These are phyloP conservation scores for Vaucheria bursata DNA, from an alignment of 352 stramenopile species.

Conservation along the genomic window DNA sequence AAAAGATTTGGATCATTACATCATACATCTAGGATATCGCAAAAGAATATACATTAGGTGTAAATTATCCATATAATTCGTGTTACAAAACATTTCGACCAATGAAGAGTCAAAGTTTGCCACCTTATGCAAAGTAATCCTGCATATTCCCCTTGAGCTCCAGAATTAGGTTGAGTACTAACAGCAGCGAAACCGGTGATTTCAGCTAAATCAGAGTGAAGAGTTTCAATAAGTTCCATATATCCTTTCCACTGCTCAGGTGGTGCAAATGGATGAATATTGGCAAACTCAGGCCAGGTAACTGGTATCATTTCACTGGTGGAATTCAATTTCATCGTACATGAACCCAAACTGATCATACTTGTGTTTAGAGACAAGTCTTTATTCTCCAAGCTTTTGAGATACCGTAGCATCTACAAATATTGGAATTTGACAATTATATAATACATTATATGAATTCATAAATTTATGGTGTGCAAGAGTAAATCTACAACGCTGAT, in stretches of 20 bases:
- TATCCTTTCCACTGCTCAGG: slow-evolving; percentile 75
- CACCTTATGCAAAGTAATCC: slow-evolving; percentile 81
- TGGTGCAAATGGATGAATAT: slow-evolving; percentile 95
- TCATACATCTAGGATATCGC: too few species aligned
- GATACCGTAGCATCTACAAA: slow-evolving; percentile 93
- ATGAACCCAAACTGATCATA: slow-evolving; percentile 99
- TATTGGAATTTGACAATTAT: too few species aligned
- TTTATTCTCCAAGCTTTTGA: slow-evolving; percentile 95
- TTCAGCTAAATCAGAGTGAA: slow-evolving; percentile 88
- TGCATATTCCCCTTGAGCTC: slow-evolving; percentile 93
- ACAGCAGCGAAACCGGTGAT: slow-evolving; percentile 97
- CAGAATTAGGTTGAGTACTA: slow-evolving; percentile 94
- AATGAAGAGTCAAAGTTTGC: too few species aligned
- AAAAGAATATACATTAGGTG: too few species aligned
- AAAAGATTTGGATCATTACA: too few species aligned
- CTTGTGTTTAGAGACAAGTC: slow-evolving; percentile 96
- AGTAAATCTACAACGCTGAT: too few species aligned
- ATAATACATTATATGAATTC: too few species aligned
- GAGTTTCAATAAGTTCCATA: slow-evolving; percentile 88
- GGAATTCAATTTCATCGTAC: slow-evolving; percentile 99
- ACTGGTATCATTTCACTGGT: slow-evolving; percentile 92
- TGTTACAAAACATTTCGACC: too few species aligned
- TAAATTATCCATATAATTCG: too few species aligned
- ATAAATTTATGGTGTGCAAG: too few species aligned
- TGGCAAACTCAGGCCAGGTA: slow-evolving; percentile 90